Base-by-base conservation (phyloP, 192 early-diverging fungal species). In the Backusella australiensis region DNA sequence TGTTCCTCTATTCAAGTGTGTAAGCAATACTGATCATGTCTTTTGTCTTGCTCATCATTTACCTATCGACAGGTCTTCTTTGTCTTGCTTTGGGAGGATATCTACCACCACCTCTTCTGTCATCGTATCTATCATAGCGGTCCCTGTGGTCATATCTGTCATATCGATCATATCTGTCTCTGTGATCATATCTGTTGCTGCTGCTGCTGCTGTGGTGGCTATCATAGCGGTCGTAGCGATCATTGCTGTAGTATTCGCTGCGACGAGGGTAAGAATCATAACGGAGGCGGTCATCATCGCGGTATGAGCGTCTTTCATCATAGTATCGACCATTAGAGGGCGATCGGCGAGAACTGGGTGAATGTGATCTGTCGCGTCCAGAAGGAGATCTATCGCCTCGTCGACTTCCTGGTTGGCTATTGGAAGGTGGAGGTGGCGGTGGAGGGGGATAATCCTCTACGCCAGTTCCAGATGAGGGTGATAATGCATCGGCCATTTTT, bases 21-120 rank as follows among this genome's bases (percentile, higher is more conserved):
- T 32, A 32, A 32, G 32, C 32, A 32, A 32, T 32, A 3, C 32
- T 32, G 32, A 32, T 2, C 1, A 32, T 32, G 32, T 32, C 32
- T 32, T 32, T 32, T 32, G 32, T 3, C 3, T 32, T 32, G 32
- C 32, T 3, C 32, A 32, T 1, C 6, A 7, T 53, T 21, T 82
- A 86, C 87, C 83, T 80, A 73, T 83, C 83, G n/a, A 86, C 73
- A 36, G 83, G 80, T 78, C 85, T 82, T 78, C 76, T 81, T 21
- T 77, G 79, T 75, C 85, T 84, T 26, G 81, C 77, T 69, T 83
- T 86, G 34, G 83, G 83, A 70, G 87, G 82, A 68, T 81, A 71
- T 69, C 85, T 84, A 32, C 79, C 77, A 78, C 81, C 67, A 32
- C 83, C 81, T 41, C 77, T 71, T 15, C 84, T 75, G 78, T 83